phyloP scores from a whole-genome alignment of 2,329 filamentous ascomycete genomes.

The Ophiostoma sp. region DNA sequence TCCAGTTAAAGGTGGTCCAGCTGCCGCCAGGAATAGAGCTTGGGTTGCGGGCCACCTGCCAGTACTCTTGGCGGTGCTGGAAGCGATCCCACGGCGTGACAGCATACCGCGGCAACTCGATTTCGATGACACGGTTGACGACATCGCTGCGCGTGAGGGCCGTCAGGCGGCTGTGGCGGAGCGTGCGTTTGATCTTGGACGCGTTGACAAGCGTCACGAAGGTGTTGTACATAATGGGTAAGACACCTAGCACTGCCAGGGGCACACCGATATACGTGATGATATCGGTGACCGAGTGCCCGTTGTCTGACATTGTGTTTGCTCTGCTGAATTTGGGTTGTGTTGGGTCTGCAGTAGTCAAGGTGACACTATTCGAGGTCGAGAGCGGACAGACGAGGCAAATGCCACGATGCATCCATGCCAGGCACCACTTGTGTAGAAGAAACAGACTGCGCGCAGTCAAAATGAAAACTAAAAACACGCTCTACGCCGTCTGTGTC shows the following conservation, averaged over 20 bases:
- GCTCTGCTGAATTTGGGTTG: background rate
- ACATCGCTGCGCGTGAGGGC: slow-evolving; percentile 59
- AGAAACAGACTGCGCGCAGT: background rate
- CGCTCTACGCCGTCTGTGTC: background rate
- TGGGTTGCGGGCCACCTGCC: slow-evolving; percentile 48
- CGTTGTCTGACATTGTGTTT: slow-evolving; percentile 24
- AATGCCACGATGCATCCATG: background rate
- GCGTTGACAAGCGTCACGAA: slow-evolving; percentile 54
- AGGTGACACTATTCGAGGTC: background rate
- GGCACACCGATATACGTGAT: slow-evolving; percentile 37
- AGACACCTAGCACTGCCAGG: slow-evolving; percentile 40
- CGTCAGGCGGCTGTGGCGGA: slow-evolving; percentile 51
- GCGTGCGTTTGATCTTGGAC: slow-evolving; percentile 55
- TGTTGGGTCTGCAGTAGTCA: background rate
- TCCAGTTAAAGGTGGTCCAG: slow-evolving; percentile 64
- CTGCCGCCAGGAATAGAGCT: slow-evolving; percentile 54
- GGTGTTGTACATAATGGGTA: slow-evolving; percentile 63
- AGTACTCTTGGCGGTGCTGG: slow-evolving; percentile 51
- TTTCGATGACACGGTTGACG: slow-evolving; percentile 61
- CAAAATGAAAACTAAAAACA: background rate
- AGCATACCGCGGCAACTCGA: slow-evolving; percentile 60
- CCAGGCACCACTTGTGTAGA: background rate
- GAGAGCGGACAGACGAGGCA: background rate
- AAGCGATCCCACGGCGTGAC: slow-evolving; percentile 57
- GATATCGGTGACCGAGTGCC: slow-evolving; percentile 31